A percentile compares a stretch with the other conserved stretches of the same genome.
Evolutionary conservation across 1,139 yeast species (phyloP).

Genomic region (Suhomyces ambrosiae): DNA sequence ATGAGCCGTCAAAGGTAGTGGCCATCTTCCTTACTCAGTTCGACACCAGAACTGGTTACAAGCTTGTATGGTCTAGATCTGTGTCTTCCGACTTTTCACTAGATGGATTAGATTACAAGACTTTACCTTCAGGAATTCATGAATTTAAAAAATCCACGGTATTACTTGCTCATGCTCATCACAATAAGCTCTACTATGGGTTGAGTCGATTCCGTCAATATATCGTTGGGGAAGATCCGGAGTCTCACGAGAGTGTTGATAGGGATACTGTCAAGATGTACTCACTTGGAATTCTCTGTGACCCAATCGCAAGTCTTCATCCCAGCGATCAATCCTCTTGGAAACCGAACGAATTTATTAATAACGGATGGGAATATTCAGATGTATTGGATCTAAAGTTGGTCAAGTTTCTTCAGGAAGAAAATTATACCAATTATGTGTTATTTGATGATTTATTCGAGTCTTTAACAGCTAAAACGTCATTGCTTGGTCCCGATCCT

Average conservation of each 20-base stretch:
- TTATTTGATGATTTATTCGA: conserved; percentile 25
- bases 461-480: conserved; percentile 11
- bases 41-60: conserved; percentile 64
- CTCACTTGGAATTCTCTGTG: conserved; percentile 64
- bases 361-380: conserved; percentile 59
- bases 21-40: conserved; percentile 64
- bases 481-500: conserved; percentile 11
- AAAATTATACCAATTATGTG: conserved; percentile 21
- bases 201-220: conserved; percentile 37
- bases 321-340: conserved; percentile 27
- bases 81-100: conserved; percentile 25
- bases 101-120: conserved; percentile 64
- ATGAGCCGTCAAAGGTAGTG: conserved; percentile 34
- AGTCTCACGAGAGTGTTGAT: conserved; percentile 26
- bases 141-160: conserved; percentile 52
- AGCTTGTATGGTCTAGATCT: conserved; percentile 54
- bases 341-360: conserved; percentile 55
- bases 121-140: conserved; percentile 86
- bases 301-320: conserved; percentile 27
- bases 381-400: conserved; percentile 48
- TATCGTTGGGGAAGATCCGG: conserved; percentile 19
- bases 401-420: conserved; percentile 33
- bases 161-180: conserved; percentile 32
- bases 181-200: conserved; percentile 39
- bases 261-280: conserved; percentile 63